Evolutionary conservation across 352 stramenopile genomes (phyloP), one percentile per base, ranked within the genome.

Genomic region (Nannochloropsis limnetica): DNA sequence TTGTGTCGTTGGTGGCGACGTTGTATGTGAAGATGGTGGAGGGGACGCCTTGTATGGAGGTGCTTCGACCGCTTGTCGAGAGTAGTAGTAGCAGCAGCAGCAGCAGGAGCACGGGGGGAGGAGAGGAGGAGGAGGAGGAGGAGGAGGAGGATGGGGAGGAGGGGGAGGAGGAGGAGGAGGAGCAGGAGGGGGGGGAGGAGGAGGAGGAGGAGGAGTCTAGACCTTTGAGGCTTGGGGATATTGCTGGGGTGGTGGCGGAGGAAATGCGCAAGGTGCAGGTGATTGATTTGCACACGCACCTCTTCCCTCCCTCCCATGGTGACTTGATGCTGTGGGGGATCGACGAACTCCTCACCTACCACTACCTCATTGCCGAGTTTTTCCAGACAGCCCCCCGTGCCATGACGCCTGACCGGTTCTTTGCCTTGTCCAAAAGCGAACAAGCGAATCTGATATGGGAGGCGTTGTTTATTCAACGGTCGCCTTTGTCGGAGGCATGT

Each of bases 351-450:
- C 88, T 98, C 31, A 97, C 93, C 23, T 97, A 98, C 86, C 94
- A 98, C 88, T 98, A 98, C 86, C 87, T 97, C 11, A 93, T 97
- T 20, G 92, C 93, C 1, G 93, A 97, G 89, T 96, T 93, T 84
- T 92, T 96, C 83, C 93, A 95, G 84, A 96, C 91, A 23, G 90
- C 89, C n/a, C 86, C 90, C 20, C 88, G 91, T 17, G 86, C 89
- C 9, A 81, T 91, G 17, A 86, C 85, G 43, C 90, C 92, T 4
- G 90, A 94, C 80, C 82, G 84, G 69, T 96, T 96, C 84, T 95
- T 94, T 86, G 82, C 88, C 27, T 89, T 91, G 68, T 86, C 86
- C 28, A 95, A 93, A 88, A 84, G 89, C 32, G 81, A 90, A 81
- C 92, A 96, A 86, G 93, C 93, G 0, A 83, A 90, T 83, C 83